Base-by-base conservation (phyloP, 306 rosid species). In the Vigna nakashimae region DNA sequence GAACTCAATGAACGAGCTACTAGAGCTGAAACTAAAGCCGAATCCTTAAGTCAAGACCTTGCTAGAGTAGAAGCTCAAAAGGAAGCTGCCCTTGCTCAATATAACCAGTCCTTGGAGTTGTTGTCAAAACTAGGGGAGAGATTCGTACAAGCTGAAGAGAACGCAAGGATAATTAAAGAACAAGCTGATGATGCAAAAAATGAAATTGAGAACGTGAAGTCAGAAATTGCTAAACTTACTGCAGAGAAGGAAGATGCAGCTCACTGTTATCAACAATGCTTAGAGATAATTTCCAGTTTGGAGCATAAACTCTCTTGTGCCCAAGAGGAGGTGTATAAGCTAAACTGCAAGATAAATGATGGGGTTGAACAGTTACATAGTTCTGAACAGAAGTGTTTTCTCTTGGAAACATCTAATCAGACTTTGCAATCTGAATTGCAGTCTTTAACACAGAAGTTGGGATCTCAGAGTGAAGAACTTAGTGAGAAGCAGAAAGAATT, bases 401-500 rank as follows among this genome's bases (percentile, higher is more conserved):
- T 83, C 71, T 83, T 96, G 84, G 91, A 86, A 83, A 88, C 87
- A 68, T 87, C 94, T 38, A 95, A 95, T 82, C 86, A 89, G 69
- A 77, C 84, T 80, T 83, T 92, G 65, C 96, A 88, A 73, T 89
- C 87, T 3, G 98, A 95, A 88, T 73, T 95, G 83, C 89, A 92
- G 42, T 83, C 92, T 64, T 84, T 87, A 78, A 83, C 83, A 73
- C 91, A 85, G 82, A 91, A 90, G 84, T 82, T 87, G 88, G 97
- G 89, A 36, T 85, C 89, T 79, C 98, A 91, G 82, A 84, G 79
- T 88, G 94, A 84, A 74, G 99, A 91, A 77, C 90, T 92, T 51
- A 78, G 76, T 3, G 98, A 96, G 89, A 96, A 90, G 90, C 96
- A 96, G 84, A 89, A 85, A 77, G 99, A 96, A 77, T 76, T 96